Evolutionary conservation across 2,329 filamentous ascomycete species (phyloP).

Genomic region (Colletotrichum tropicicola): DNA sequence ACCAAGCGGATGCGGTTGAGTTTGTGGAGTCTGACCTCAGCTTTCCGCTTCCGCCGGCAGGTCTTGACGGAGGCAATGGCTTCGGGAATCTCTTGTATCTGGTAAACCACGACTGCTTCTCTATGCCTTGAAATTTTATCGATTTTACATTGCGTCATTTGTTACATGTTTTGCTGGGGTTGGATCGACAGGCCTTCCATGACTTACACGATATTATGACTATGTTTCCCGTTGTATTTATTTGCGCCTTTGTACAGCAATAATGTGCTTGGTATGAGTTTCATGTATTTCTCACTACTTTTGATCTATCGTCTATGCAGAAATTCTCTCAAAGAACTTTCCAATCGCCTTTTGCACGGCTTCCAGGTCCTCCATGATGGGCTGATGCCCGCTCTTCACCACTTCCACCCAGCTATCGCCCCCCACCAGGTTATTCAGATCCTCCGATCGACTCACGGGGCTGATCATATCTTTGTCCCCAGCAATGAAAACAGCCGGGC

Average conservation of each 20-base stretch:
- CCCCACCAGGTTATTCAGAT: conserved; percentile 37
- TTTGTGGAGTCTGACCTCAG: conserved; percentile 13
- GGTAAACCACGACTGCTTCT: conserved; percentile 34
- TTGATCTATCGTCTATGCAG: not conserved
- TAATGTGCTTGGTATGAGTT: too few relatives aligned
- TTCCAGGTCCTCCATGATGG: conserved; percentile 13
- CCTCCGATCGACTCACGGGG: conserved; percentile 36
- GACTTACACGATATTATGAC: not conserved
- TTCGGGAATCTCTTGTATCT: conserved; percentile 36
- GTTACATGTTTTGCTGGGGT: too few relatives aligned
- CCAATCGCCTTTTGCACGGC: conserved; percentile 5
- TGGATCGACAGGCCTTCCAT: not conserved
- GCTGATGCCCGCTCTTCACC: conserved; percentile 35
- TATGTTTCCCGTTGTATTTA: not conserved
- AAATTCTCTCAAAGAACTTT: not conserved
- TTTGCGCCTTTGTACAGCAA: too few relatives aligned
- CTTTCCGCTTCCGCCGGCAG: conserved; percentile 27
- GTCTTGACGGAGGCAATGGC: conserved; percentile 20
- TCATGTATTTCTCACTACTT: not conserved
- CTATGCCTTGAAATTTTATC: not conserved
- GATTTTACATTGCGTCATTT: too few relatives aligned
- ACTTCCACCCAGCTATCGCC: conserved; percentile 39
- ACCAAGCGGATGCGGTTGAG: not conserved
- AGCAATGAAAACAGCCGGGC: conserved; percentile 39
- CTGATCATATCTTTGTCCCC: conserved; percentile 42